Evolutionary conservation across 2,329 filamentous ascomycete species (phyloP).

Genomic region (Coleophoma cylindrospora): DNA sequence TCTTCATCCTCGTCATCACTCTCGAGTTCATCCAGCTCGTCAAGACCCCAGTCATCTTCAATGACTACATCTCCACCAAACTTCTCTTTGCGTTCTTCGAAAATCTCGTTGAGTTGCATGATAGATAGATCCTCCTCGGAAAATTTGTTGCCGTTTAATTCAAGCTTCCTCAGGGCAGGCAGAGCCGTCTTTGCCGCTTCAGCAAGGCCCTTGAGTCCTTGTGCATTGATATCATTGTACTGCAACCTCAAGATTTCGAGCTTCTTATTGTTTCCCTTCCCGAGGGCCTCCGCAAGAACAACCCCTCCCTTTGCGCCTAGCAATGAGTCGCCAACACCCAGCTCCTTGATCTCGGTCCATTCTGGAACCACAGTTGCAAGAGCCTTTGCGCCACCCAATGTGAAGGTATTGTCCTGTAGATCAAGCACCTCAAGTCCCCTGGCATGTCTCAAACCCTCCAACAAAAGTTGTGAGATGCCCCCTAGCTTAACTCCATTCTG

Average conservation of each 20-base stretch:
- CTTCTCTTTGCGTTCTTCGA: slow-evolving; percentile 76
- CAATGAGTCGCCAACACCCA: slow-evolving; percentile 86
- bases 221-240: slow-evolving; percentile 87
- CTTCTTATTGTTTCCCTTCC: slow-evolving; percentile 69
- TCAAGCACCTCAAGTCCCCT: slow-evolving; percentile 71
- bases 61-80: slow-evolving; percentile 59
- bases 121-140: slow-evolving; percentile 76
- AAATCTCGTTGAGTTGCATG: slow-evolving; percentile 60
- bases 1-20: slow-evolving; percentile 61
- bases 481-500: slow-evolving; percentile 97
- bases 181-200: slow-evolving; percentile 63
- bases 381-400: slow-evolving; percentile 70
- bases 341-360: slow-evolving; percentile 74
- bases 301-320: slow-evolving; percentile 73
- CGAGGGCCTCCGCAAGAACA: slow-evolving; percentile 67
- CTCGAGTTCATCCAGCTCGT: slow-evolving; percentile 79
- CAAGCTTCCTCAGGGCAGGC: slow-evolving; percentile 75
- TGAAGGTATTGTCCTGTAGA: slow-evolving; percentile 97
- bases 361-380: slow-evolving; percentile 68
- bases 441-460: slow-evolving; percentile 70
- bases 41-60: slow-evolving; percentile 80
- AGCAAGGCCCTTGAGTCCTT: slow-evolving; percentile 67
- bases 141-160: slow-evolving; percentile 96
- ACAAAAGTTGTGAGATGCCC: slow-evolving; percentile 78
- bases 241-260: slow-evolving; percentile 80